phyloP scores from a whole-genome alignment of 345 rosid species.

The Melaleuca quinquenervia region DNA sequence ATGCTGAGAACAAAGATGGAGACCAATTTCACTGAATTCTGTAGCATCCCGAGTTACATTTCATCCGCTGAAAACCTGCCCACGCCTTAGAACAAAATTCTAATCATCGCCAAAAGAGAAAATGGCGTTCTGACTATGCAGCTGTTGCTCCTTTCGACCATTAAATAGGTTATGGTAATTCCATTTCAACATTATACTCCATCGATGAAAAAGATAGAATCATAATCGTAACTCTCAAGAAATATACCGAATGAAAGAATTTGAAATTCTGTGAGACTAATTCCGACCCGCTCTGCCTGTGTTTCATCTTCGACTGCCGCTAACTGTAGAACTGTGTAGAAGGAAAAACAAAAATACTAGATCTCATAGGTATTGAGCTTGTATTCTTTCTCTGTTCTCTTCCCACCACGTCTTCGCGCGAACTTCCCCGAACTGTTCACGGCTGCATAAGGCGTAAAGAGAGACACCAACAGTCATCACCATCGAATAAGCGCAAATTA shows the following conservation, averaged over 20 bases:
- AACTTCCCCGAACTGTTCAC: slow-evolving; percentile 85
- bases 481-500: neutral
- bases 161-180: neutral
- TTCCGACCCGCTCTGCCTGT: neutral
- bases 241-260: neutral
- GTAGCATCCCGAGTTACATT: neutral
- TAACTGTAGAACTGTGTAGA: neutral
- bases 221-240: neutral
- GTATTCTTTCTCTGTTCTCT: slow-evolving; percentile 96
- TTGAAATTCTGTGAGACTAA: neutral
- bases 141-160: neutral
- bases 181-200: neutral
- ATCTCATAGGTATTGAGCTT: slow-evolving; percentile 67
- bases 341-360: neutral
- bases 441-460: slow-evolving; percentile 30
- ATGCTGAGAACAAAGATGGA: neutral
- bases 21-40: neutral
- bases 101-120: neutral
- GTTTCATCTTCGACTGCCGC: neutral
- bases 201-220: neutral
- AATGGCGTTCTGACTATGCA: neutral
- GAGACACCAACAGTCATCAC: neutral
- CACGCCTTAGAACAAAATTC: neutral
- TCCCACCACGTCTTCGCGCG: slow-evolving; percentile 99
- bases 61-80: neutral